Percentiles rank a stretch among this genome's conserved stretches.
phyloP scores from a whole-genome alignment of 805 yeast species.

The Monosporozyma solicola region DNA sequence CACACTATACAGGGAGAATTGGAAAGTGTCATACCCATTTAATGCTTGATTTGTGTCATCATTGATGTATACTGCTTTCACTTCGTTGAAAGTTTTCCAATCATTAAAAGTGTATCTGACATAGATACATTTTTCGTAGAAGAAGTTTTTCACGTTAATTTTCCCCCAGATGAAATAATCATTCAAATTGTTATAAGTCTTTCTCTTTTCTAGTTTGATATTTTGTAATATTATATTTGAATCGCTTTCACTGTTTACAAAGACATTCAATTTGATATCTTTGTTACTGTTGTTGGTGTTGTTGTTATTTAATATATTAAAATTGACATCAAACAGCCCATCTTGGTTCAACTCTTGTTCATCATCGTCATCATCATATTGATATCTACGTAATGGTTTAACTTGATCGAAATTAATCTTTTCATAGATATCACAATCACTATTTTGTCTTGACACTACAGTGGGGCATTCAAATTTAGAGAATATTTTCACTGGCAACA shows the following conservation, averaged over 20 bases:
- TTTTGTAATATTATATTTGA: constrained; percentile 14
- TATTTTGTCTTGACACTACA: constrained; percentile 37
- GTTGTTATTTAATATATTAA: constrained; percentile 19
- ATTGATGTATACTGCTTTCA: constrained; percentile 19
- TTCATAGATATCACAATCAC: constrained; percentile 1
- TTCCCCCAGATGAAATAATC: constrained; percentile 42
- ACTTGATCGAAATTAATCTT: constrained; percentile 7
- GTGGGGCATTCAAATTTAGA: constrained; percentile 65
- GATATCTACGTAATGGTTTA: constrained; percentile 6
- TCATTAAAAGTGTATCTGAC: constrained; percentile 67
- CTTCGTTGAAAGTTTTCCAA: constrained; percentile 55
- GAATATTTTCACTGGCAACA: constrained; percentile 63
- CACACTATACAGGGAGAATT: constrained; percentile 19
- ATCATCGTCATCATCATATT: constrained; percentile 7
- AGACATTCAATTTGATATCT: constrained; percentile 21
- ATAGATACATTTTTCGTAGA: constrained; percentile 58
- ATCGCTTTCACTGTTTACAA: constrained; percentile 12
- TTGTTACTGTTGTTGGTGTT: constrained; percentile 15
- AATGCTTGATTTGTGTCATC: constrained; percentile 7
- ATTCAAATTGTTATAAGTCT: constrained; percentile 4
- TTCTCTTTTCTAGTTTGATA: constrained; percentile 10
- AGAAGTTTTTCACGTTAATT: constrained; percentile 67
- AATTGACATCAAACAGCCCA: constrained; percentile 24
- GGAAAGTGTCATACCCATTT: constrained; percentile 20
- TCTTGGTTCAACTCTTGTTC: constrained; percentile 10